phyloP scores from a whole-genome alignment of 202 grass and related monocot species.

The Digitaria exilis region DNA sequence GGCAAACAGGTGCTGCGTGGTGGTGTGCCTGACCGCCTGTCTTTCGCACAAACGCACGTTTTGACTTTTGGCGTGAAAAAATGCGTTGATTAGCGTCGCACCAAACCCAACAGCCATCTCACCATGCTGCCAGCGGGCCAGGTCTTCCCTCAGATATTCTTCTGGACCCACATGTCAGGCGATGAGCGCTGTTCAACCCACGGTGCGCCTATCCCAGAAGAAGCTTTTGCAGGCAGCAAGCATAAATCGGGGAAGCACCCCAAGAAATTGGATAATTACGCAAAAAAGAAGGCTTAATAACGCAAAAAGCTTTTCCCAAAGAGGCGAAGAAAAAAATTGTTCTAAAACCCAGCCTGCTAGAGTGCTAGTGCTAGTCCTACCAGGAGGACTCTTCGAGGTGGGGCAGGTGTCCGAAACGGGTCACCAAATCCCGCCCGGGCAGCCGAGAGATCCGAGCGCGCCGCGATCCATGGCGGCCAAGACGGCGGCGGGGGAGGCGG shows the following conservation, averaged over 20 bases:
- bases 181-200: not conserved
- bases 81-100: not conserved
- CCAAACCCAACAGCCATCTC: not conserved
- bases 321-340: not conserved
- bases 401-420: conserved; percentile 38
- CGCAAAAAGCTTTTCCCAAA: not conserved
- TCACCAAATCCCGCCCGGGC: conserved; percentile 21
- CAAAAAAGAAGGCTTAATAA: not conserved
- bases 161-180: not conserved
- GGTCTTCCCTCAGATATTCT: not conserved
- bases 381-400: not conserved
- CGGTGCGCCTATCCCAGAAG: not conserved
- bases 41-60: not conserved
- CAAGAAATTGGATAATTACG: not conserved
- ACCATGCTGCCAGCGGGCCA: not conserved
- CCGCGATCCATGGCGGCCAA: conserved; percentile 39
- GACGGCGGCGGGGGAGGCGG: not conserved
- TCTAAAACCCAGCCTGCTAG: conserved; percentile 35
- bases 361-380: too few relatives aligned
- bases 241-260: not conserved
- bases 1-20: not conserved
- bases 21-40: not conserved
- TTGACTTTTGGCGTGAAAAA: conserved; percentile 45
- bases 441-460: conserved; percentile 34
- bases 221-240: not conserved